Conservation (phyloP, 805 yeast genomes). For the Naumovozyma baii region DNA sequence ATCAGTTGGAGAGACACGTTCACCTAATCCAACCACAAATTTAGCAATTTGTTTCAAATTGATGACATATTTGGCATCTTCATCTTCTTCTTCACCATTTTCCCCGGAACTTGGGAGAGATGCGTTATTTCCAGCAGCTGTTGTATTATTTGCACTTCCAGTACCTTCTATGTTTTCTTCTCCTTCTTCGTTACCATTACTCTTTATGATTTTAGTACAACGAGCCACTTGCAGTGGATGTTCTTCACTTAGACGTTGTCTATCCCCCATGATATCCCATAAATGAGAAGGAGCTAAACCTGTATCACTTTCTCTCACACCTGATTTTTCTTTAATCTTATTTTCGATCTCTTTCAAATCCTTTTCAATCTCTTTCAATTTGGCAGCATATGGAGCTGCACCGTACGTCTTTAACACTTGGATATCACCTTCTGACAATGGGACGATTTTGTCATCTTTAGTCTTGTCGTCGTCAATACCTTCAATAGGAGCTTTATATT, state of each 20-base stretch:
- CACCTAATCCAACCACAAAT: conserved; percentile 93
- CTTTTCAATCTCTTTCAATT: conserved; percentile 72
- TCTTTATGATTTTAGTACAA: conserved; percentile 91
- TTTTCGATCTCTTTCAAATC: conserved; percentile 79
- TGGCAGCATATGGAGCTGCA: conserved; percentile 86
- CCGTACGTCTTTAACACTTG: conserved; percentile 96
- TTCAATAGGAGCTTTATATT: conserved; percentile 81
- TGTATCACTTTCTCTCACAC: conserved; percentile 90
- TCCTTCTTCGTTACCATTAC: conserved; percentile 32
- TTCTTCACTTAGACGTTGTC: conserved; percentile 84
- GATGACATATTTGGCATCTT: conserved; percentile 85
- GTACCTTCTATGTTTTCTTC: conserved; percentile 19
- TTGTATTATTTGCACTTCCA: conserved; percentile 5
- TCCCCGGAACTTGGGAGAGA: background rate
- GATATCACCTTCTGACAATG: conserved; percentile 91
- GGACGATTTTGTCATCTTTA: conserved; percentile 65
- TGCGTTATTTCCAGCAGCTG: conserved; percentile 4
- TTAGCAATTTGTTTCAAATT: conserved; percentile 97
- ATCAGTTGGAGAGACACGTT: conserved; percentile 95
- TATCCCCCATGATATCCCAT: conserved; percentile 97
- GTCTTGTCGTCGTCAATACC: conserved; percentile 42
- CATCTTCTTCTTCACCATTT: conserved; percentile 50
- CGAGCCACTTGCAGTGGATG: conserved; percentile 97
- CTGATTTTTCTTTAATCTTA: conserved; percentile 88
- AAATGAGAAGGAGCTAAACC: conserved; percentile 95